These are phyloP conservation scores for Gossypium ekmanianum DNA, from an alignment of 345 rosid genomes.

Conservation along the genomic window DNA sequence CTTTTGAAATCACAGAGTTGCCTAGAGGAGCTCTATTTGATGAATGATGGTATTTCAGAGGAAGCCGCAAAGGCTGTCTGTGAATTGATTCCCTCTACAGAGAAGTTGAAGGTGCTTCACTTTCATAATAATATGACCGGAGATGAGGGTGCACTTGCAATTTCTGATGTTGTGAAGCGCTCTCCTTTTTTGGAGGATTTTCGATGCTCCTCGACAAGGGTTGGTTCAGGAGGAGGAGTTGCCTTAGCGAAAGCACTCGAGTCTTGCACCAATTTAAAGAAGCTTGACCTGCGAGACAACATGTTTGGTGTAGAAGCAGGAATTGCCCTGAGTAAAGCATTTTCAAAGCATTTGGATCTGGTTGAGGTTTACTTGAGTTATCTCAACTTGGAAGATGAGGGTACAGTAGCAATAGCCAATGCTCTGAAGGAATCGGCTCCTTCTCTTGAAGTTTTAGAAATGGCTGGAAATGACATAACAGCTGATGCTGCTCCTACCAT, in stretches of 20 bases:
- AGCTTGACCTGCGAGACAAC: conserved; percentile 85
- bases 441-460: conserved; percentile 62
- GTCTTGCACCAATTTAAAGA: conserved; percentile 56
- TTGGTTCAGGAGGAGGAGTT: conserved; percentile 72
- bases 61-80: conserved; percentile 85
- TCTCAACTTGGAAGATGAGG: conserved; percentile 83
- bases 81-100: conserved; percentile 82
- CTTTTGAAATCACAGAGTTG: conserved; percentile 67
- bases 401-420: conserved; percentile 53
- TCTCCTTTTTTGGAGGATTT: conserved; percentile 71
- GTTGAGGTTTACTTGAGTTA: conserved; percentile 76
- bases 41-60: conserved; percentile 89
- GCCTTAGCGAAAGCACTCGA: conserved; percentile 75
- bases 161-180: conserved; percentile 60
- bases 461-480: conserved; percentile 93
- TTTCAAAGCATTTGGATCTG: conserved; percentile 50
- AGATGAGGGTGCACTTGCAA: conserved; percentile 73
- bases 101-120: conserved; percentile 70
- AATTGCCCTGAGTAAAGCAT: conserved; percentile 63
- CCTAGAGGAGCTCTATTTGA: conserved; percentile 76
- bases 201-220: conserved; percentile 83
- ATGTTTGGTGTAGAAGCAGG: conserved; percentile 84
- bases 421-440: conserved; percentile 70
- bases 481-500: conserved; percentile 54
- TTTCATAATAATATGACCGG: conserved; percentile 95